These are phyloP conservation scores for Spergularia azorica DNA, from an alignment of 179 eudicot species.

Conservation along the genomic window DNA sequence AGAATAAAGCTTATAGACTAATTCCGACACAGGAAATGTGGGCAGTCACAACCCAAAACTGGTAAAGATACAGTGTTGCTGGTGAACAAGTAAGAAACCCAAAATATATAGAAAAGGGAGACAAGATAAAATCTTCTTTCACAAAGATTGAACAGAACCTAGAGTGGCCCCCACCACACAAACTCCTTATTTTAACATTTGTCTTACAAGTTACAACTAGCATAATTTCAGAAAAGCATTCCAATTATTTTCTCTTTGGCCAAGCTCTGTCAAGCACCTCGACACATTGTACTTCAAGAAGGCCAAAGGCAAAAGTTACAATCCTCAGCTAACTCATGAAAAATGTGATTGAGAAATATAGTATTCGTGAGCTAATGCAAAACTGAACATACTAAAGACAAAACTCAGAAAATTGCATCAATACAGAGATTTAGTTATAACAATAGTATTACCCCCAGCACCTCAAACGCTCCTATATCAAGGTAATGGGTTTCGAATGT, in stretches of 20 bases:
- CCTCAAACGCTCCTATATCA: too few relatives aligned
- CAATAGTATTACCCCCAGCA: too few relatives aligned
- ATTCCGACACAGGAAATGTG: neutral
- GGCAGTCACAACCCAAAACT: neutral
- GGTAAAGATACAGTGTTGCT: neutral
- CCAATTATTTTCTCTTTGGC: neutral
- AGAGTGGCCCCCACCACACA: neutral
- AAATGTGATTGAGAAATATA: too few relatives aligned
- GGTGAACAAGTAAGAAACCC: neutral
- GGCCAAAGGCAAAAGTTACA: neutral
- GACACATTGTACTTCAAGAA: neutral
- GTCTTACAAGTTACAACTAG: conserved; percentile 6
- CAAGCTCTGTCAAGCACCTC: neutral
- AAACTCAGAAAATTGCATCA: too few relatives aligned
- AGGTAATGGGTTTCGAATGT: too few relatives aligned
- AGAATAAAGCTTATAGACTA: neutral
- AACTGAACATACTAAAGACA: too few relatives aligned
- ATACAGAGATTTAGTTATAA: too few relatives aligned
- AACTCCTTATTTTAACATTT: neutral
- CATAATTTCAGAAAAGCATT: neutral
- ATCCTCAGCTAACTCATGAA: too few relatives aligned
- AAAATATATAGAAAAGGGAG: neutral
- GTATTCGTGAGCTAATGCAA: too few relatives aligned
- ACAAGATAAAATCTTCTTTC: neutral
- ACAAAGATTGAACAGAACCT: neutral